Evolutionary conservation across 345 rosid species (phyloP).

Genomic region (Lepidium aucheri): DNA sequence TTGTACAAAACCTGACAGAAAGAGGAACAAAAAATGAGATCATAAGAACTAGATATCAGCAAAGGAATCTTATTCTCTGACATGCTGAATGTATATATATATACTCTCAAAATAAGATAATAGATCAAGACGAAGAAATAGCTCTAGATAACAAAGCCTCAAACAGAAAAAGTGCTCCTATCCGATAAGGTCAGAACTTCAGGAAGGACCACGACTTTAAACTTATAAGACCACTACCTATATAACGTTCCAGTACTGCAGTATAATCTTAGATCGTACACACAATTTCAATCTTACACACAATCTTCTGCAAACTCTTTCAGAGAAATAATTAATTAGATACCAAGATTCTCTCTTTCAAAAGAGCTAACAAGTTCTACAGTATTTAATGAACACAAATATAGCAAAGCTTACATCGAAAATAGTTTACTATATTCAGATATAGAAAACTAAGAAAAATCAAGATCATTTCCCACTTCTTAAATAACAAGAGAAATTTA

Average conservation of each 20-base stretch:
- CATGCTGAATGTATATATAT: neutral
- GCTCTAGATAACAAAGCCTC: constrained; percentile 1
- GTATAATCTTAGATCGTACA: neutral
- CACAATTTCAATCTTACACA: neutral
- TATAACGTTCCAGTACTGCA: neutral
- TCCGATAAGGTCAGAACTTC: neutral
- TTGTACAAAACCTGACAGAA: constrained; percentile 65
- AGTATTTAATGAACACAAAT: neutral
- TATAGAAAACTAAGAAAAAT: neutral
- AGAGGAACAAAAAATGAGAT: neutral
- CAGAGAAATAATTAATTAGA: neutral
- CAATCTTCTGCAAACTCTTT: neutral
- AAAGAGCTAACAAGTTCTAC: neutral
- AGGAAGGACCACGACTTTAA: neutral
- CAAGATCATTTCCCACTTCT: neutral
- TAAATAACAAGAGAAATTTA: constrained; percentile 6
- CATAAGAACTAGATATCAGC: constrained; percentile 3
- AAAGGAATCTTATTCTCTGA: neutral
- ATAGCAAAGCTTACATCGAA: neutral
- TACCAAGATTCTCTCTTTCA: neutral
- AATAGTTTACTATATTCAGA: neutral
- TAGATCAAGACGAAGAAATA: neutral
- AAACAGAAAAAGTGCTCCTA: neutral
- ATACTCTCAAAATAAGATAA: neutral
- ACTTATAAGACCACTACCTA: neutral